Conservation (phyloP, 495 filamentous ascomycete species). For the Aspergillus coremiiformis region DNA sequence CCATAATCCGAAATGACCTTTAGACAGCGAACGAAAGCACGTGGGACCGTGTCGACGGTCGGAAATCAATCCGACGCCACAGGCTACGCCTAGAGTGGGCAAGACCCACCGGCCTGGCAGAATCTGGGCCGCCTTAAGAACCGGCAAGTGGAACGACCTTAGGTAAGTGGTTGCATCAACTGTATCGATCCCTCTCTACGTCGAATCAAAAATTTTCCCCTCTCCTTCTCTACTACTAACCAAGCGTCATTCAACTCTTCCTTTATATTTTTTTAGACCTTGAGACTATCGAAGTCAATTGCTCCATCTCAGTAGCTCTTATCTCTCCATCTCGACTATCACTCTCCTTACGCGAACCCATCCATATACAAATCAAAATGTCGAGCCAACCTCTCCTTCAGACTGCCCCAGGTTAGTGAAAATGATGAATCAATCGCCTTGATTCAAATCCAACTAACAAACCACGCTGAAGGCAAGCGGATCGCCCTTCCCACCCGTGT, state of each 20-base stretch:
- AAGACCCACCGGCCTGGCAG: background rate
- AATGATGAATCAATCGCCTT: background rate
- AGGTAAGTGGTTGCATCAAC: background rate
- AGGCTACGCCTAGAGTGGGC: background rate
- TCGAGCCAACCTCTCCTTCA: slow-evolving; percentile 95
- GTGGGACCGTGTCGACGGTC: slow-evolving; percentile 1
- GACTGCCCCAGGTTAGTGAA: slow-evolving; percentile 57
- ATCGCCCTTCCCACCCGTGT: slow-evolving; percentile 97
- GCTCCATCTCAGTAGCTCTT: background rate
- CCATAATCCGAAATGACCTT: background rate
- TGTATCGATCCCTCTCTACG: background rate
- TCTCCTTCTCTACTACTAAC: background rate
- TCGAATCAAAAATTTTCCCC: background rate
- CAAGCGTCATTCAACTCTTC: too few relatives aligned
- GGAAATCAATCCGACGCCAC: background rate
- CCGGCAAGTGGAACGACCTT: too few relatives aligned
- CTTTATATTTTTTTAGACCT: too few relatives aligned
- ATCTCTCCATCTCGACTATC: background rate
- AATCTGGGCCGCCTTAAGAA: background rate
- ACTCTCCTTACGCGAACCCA: background rate
- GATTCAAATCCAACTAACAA: background rate
- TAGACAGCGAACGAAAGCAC: background rate
- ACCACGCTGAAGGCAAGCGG: slow-evolving; percentile 64
- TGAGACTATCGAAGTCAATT: background rate
- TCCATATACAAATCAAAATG: slow-evolving; percentile 43